Evolutionary conservation across 768 basidiomycete species (phyloP).

Genomic region (Boletus speciosus): DNA sequence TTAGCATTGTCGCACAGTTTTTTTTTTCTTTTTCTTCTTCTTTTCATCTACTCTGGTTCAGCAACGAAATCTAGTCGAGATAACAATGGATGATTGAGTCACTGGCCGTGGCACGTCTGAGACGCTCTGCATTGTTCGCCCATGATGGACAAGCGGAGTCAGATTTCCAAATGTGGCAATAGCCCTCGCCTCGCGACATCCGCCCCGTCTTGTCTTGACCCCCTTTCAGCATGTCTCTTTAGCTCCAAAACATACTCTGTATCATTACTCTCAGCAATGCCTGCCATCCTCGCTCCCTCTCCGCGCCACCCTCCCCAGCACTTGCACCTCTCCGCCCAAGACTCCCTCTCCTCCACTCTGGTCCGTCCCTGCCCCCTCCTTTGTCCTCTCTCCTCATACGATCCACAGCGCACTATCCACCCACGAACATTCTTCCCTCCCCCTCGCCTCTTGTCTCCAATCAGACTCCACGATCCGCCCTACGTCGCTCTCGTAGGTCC

Average conservation of each 20-base stretch:
- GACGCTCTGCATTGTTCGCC: conserved; percentile 25
- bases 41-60: conserved; percentile 20
- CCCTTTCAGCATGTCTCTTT: conserved; percentile 31
- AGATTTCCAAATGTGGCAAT: conserved; percentile 24
- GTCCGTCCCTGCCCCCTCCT: conserved; percentile 8
- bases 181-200: conserved; percentile 21
- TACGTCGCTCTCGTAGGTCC: conserved; percentile 19
- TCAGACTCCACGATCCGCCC: conserved; percentile 32
- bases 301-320: conserved; percentile 32
- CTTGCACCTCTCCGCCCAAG: conserved; percentile 9
- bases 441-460: conserved; percentile 38
- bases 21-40: conserved; percentile 12
- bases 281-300: conserved; percentile 41
- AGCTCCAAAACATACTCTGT: conserved; percentile 27
- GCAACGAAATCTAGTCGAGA: conserved; percentile 10
- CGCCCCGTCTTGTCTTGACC: conserved; percentile 22
- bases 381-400: conserved; percentile 2
- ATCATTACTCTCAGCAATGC: conserved; percentile 32
- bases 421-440: conserved; percentile 26
- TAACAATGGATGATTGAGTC: too few species aligned
- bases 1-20: conserved; percentile 21
- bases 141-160: conserved; percentile 16
- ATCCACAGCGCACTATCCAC: conserved; percentile 20
- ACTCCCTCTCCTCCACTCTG: background rate
- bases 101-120: too few species aligned